Conservation (phyloP, 805 yeast species). For the Saturnispora ahearnii region DNA sequence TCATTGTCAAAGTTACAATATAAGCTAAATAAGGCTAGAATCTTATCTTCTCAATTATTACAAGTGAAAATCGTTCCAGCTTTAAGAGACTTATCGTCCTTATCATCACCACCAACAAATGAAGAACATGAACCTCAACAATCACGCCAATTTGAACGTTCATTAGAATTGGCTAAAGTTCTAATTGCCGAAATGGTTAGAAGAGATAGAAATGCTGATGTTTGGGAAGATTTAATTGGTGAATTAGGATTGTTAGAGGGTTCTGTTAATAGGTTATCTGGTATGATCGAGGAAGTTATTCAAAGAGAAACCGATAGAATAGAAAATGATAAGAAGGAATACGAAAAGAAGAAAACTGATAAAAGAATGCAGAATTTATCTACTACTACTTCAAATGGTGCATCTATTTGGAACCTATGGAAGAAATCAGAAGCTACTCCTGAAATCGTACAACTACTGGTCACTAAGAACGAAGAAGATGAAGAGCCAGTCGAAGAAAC, state of each 20-base stretch:
- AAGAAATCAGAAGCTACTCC: background rate
- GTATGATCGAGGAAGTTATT: constrained; percentile 8
- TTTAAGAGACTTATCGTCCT: background rate
- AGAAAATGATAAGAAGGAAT: background rate
- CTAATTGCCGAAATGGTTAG: constrained; percentile 10
- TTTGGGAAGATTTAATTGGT: constrained; percentile 15
- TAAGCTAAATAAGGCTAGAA: constrained; percentile 10
- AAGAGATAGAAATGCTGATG: constrained; percentile 12
- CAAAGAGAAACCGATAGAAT: background rate
- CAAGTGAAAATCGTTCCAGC: constrained; percentile 7
- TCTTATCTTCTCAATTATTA: constrained; percentile 7
- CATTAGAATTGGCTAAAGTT: constrained; percentile 10
- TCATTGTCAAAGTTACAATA: constrained; percentile 9
- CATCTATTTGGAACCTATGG: constrained; percentile 7
- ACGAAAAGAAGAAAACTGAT: background rate
- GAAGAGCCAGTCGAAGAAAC: background rate
- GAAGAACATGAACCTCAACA: constrained; percentile 1
- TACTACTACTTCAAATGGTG: background rate
- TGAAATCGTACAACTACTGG: background rate
- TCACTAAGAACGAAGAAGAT: background rate
- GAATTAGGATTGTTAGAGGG: constrained; percentile 12
- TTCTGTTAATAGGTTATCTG: constrained; percentile 4
- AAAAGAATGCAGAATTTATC: background rate
- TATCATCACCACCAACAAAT: background rate
- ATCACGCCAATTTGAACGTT: constrained; percentile 12